Evolutionary conservation across 73 alveolate species (phyloP).

Genomic region (Tetrahymena malaccensis): DNA sequence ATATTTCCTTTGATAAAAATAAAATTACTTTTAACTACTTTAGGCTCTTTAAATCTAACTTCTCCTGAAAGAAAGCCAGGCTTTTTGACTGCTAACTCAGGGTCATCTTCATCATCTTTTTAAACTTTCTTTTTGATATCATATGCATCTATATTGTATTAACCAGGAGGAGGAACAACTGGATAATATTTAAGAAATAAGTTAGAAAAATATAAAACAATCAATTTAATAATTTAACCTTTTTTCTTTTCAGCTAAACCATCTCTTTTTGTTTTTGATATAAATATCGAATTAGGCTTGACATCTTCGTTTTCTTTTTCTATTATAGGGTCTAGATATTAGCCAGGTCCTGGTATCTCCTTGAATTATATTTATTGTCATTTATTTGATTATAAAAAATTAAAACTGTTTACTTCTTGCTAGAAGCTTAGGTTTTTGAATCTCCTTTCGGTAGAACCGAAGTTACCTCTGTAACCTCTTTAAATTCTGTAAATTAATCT

Average conservation of each 20-base stretch:
- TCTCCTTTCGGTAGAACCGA: slow-evolving; percentile 9
- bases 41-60: background rate
- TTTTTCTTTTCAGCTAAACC: background rate
- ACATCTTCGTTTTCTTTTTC: background rate
- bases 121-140: background rate
- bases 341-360: slow-evolving; percentile 21
- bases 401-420: background rate
- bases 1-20: background rate
- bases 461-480: slow-evolving; percentile 7
- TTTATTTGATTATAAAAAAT: background rate
- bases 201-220: background rate
- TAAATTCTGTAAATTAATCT: background rate
- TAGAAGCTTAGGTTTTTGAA: background rate
- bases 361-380: background rate
- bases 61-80: slow-evolving; percentile 22
- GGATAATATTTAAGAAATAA: background rate
- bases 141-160: background rate
- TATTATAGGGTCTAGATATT: background rate
- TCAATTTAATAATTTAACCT: background rate
- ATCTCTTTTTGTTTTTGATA: background rate
- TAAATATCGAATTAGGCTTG: background rate
- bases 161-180: slow-evolving; percentile 26
- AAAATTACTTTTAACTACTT: background rate
- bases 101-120: slow-evolving; percentile 30
- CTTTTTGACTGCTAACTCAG: slow-evolving; percentile 16